Evolutionary conservation across 129 eudicot species (phyloP), one percentile per base, ranked within the genome.

Genomic region (Flaveria linearis): DNA sequence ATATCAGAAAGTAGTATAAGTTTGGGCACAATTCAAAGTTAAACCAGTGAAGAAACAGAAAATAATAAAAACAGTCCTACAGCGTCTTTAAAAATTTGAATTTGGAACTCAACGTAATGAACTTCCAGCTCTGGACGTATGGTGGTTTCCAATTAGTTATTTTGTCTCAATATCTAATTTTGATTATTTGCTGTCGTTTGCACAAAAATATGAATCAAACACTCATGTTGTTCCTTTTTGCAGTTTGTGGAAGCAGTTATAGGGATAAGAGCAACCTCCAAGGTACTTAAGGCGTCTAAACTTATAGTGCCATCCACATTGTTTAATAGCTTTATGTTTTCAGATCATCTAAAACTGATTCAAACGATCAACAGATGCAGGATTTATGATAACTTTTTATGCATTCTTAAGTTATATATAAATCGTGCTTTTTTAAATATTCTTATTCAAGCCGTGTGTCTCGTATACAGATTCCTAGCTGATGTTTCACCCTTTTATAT

Each of bases 231-330:
- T 72, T 71, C 72, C 12, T 71, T 56, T 63, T 49, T 84, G 85
- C 93, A 92, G 96, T 92, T 92, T 83, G 98, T 90, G 26, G 98
- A 92, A 88, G 98, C 92, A 39, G 72, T 80, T 77, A 78, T 92
- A 22, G 96, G 81, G 52, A 86, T 92, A 47, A 90, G 50, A 20
- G 98, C 96, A 79, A 82, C 81, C 66, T 78, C 85, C n/a, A 82
- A 92, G 96, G 98, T 90, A 84, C 17, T 33, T 46, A 28, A 7
- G 13, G 47, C 69, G 1, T 64, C 13, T 33, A 33, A 15, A 11
- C 36, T 33, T 33, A 33, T 33, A 33, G 7, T 5, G 39, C 7
- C 39, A 33, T 4, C 39, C 7, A 1, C 50, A 25, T 61, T 26
- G 68, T 62, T 26, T 6, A 6, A 36, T 36, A 64, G 15, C 5